Percentiles rank a stretch among this genome's conserved stretches.
These are phyloP conservation scores for Nemania sp. DNA, from an alignment of 2,329 filamentous ascomycete genomes.

Conservation along the genomic window DNA sequence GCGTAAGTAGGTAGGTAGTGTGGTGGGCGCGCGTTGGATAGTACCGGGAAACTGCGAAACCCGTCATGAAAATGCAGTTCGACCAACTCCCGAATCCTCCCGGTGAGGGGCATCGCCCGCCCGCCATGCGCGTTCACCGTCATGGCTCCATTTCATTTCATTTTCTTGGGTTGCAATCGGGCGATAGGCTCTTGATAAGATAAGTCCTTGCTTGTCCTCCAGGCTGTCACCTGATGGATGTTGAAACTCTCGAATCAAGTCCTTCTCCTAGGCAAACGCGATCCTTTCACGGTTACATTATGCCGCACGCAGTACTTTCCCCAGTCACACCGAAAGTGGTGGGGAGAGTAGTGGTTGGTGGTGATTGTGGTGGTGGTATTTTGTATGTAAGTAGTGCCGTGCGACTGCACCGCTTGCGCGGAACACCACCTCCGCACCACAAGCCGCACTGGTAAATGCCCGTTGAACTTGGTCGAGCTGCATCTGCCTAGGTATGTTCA, in stretches of 20 bases:
- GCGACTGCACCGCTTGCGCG: conserved; percentile 4
- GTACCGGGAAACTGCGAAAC: background rate
- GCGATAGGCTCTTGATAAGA: conserved; percentile 36
- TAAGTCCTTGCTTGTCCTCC: no score
- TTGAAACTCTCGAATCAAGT: conserved; percentile 28
- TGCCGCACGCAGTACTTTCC: conserved; percentile 2
- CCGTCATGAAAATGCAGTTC: conserved; percentile 1
- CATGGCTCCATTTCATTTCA: background rate
- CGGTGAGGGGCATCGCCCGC: conserved; percentile 25
- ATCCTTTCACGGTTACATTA: conserved; percentile 21
- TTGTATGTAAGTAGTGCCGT: conserved; percentile 8
- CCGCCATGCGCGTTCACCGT: conserved; percentile 19
- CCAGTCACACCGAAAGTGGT: conserved; percentile 34
- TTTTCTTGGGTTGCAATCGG: conserved; percentile 32
- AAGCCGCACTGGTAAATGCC: no score
- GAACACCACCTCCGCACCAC: conserved; percentile 4
- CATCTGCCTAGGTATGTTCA: background rate
- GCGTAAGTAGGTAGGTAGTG: no score
- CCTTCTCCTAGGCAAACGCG: conserved; percentile 29
- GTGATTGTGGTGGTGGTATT: conserved; percentile 2
- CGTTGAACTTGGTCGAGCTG: background rate
- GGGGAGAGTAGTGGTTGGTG: conserved; percentile 21
- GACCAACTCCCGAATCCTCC: conserved; percentile 21
- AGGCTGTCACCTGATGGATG: conserved; percentile 39
- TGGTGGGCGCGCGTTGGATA: no score